Evolutionary conservation across 176 grass and related monocot genomes (phyloP).

Genomic region (Avena atlantica): DNA sequence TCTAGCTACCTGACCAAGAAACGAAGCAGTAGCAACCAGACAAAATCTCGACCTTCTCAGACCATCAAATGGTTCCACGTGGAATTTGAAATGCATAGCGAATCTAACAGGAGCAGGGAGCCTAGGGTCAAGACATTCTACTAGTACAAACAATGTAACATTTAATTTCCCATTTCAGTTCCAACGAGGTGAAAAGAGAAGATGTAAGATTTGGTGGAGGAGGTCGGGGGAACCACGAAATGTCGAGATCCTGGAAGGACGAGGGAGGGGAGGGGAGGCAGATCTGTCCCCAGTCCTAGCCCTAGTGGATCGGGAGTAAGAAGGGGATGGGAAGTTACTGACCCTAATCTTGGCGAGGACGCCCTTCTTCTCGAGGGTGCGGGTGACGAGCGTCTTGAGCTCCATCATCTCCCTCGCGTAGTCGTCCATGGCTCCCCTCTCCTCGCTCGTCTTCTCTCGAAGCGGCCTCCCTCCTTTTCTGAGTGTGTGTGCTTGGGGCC

Average conservation of each 20-base stretch:
- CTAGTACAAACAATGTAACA: background rate
- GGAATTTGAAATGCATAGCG: background rate
- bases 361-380: conserved; percentile 95
- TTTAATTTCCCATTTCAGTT: background rate
- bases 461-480: background rate
- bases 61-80: background rate
- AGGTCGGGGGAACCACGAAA: background rate
- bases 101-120: background rate
- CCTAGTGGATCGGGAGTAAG: conserved; percentile 1
- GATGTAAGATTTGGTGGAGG: background rate
- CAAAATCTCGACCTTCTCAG: background rate
- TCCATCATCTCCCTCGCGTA: conserved; percentile 98
- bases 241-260: conserved; percentile 29
- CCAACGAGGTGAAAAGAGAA: background rate
- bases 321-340: background rate
- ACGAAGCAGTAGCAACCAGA: background rate
- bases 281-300: conserved; percentile 5
- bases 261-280: conserved; percentile 6
- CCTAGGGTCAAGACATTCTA: background rate
- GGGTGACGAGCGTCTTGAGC: conserved; percentile 94
- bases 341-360: conserved; percentile 96
- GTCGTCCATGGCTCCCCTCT: conserved; percentile 64
- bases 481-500: background rate
- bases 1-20: background rate
- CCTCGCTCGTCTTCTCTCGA: background rate